A percentile compares a stretch with the other conserved stretches of the same genome.
These are phyloP conservation scores for Heimioporus sp. DNA, from an alignment of 768 basidiomycete genomes.

Conservation along the genomic window DNA sequence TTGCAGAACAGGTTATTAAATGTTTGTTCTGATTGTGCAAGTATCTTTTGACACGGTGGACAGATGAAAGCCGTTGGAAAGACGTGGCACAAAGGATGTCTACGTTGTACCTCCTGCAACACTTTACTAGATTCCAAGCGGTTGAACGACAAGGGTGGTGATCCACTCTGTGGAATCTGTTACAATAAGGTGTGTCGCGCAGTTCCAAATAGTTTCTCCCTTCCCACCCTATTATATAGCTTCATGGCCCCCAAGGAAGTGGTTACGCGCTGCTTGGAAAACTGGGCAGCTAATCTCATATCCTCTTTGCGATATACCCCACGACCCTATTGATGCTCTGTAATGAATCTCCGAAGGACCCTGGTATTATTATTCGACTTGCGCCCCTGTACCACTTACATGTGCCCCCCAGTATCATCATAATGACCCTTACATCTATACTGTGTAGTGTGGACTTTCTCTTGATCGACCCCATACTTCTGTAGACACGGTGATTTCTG, in stretches of 20 bases:
- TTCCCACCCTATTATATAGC: slow-evolving; percentile 37
- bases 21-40: not conserved
- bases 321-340: slow-evolving; percentile 7
- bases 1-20: slow-evolving; percentile 70
- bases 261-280: slow-evolving; percentile 73
- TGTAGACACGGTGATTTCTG: not conserved
- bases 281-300: slow-evolving; percentile 37
- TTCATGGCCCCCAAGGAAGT: slow-evolving; percentile 69
- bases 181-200: slow-evolving; percentile 55
- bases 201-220: not conserved
- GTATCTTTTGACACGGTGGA: slow-evolving; percentile 4
- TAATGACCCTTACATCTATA: slow-evolving; percentile 10
- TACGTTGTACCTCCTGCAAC: slow-evolving; percentile 74
- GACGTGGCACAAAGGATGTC: slow-evolving; percentile 74
- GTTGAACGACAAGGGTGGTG: slow-evolving; percentile 73
- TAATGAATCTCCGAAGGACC: slow-evolving; percentile 8
- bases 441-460: slow-evolving; percentile 8
- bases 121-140: slow-evolving; percentile 68
- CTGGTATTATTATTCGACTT: slow-evolving; percentile 19
- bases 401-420: slow-evolving; percentile 12
- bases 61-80: slow-evolving; percentile 81
- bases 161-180: slow-evolving; percentile 68
- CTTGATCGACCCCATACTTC: slow-evolving; percentile 2
- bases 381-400: slow-evolving; percentile 20
- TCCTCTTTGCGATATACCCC: not conserved